Evolutionary conservation across 179 eudicot genomes (phyloP), one percentile per base, ranked within the genome.

Genomic region (Patellifolia procumbens): DNA sequence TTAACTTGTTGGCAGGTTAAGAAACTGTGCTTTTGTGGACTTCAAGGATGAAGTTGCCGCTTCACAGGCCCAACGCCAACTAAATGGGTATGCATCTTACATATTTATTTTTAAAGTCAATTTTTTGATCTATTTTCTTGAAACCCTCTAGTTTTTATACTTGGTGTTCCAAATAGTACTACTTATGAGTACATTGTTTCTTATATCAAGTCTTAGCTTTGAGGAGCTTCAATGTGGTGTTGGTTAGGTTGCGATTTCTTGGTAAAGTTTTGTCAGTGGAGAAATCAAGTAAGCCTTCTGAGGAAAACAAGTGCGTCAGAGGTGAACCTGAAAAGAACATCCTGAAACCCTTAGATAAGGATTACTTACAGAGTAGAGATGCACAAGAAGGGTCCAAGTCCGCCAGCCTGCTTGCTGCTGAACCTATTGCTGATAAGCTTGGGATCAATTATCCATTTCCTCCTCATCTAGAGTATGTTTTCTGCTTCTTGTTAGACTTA

Each of bases 391-490:
- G n/a, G n/a, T 74, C 83, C 55, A 86, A 72, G 58, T 71, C 74
- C 60, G 86, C 84, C 56, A 71, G 59, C 79, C 35, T 72, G 51
- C 78, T 78, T 71, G 81, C 79, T 55, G 80, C 78, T 49, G 93
- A 90, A 76, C 89, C 93, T 17, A 90, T 93, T 81, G 93, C 98
- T 64, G 86, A 87, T 80, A 92, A 85, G 79, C 97, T 94, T 76
- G 98, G 98, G 24, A 85, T 94, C 52, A 90, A 91, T 70, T 91
- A 92, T 78, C 92, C 96, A 34, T 94, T 92, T 82, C 96, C 97
- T 69, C 96, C 94, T 19, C 89, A 94, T 75, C 85, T 94, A 60
- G 94, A 91, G 98, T 92, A 88, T 72, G 92, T 71, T 53, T 37
- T 60, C 62, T 65, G 28, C 53, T 29, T 32, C 56, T 10, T 62